Evolutionary conservation across 2,329 filamentous ascomycete genomes (phyloP).

Genomic region (Sordariomycetes sp.): DNA sequence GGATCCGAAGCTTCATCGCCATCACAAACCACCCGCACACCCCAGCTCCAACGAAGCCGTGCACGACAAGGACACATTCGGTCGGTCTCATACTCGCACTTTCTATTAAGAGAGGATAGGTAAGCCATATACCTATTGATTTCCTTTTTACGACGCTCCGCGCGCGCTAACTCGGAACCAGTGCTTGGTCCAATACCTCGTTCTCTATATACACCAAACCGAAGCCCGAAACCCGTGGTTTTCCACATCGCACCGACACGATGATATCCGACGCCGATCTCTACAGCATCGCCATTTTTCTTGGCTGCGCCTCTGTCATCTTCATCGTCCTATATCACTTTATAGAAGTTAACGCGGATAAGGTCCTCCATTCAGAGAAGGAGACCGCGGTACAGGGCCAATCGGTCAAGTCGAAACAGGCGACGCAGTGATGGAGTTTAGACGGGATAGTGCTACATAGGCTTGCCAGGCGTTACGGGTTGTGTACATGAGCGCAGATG

Average conservation of each 20-base stretch:
- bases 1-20: background rate
- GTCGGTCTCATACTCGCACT: background rate
- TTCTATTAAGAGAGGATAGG: background rate
- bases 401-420: constrained; percentile 8
- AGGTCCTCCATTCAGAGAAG: constrained; percentile 10
- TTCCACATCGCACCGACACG: constrained; percentile 19
- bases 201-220: background rate
- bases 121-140: background rate
- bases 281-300: constrained; percentile 84
- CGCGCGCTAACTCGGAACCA: background rate
- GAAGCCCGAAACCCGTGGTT: background rate
- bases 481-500: background rate
- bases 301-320: constrained; percentile 80
- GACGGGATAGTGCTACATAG: background rate
- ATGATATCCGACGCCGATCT: constrained; percentile 95
- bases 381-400: constrained; percentile 15
- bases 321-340: constrained; percentile 94
- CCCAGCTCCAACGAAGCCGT: background rate
- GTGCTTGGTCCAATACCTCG: background rate
- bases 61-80: background rate
- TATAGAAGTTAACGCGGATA: constrained; percentile 74
- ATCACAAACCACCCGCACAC: background rate
- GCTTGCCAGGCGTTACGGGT: background rate
- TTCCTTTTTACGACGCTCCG: background rate
- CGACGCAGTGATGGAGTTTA: background rate